Evolutionary conservation across 2,329 filamentous ascomycete genomes (phyloP).

Genomic region (Talaromyces sp.): DNA sequence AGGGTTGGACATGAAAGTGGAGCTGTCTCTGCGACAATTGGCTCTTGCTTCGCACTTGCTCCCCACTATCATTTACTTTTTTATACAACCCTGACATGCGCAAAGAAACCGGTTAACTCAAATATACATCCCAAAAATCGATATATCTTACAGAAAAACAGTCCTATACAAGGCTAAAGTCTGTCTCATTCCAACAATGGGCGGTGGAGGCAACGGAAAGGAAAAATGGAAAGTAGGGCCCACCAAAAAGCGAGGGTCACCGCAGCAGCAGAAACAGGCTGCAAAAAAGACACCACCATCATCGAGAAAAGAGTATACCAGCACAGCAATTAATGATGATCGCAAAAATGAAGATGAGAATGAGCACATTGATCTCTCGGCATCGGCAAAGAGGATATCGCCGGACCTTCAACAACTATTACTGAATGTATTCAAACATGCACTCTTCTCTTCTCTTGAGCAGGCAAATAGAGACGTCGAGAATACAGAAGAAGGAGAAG

Average conservation of each 20-base stretch:
- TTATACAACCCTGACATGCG: neutral
- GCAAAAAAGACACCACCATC: neutral
- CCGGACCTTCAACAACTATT: constrained; percentile 64
- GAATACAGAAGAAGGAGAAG: constrained; percentile 43
- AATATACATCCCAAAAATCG: neutral
- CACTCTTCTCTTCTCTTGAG: constrained; percentile 28
- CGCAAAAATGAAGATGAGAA: constrained; percentile 13
- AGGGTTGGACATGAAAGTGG: neutral
- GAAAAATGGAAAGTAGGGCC: neutral
- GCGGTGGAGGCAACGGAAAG: constrained; percentile 5
- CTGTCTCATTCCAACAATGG: neutral
- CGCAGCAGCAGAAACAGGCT: neutral
- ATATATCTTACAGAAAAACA: neutral
- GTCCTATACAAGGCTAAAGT: neutral
- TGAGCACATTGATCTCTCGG: constrained; percentile 26
- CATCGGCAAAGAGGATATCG: constrained; percentile 36
- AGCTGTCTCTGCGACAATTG: neutral
- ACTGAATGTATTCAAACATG: constrained; percentile 67
- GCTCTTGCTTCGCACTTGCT: neutral
- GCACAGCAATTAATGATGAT: constrained; percentile 14
- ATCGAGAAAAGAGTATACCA: constrained; percentile 42
- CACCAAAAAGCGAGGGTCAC: neutral
- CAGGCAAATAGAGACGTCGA: neutral
- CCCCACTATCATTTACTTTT: constrained; percentile 1
- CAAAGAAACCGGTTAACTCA: too few relatives aligned